phyloP scores from a whole-genome alignment of 2,329 filamentous ascomycete species.

The Claviceps paspali region DNA sequence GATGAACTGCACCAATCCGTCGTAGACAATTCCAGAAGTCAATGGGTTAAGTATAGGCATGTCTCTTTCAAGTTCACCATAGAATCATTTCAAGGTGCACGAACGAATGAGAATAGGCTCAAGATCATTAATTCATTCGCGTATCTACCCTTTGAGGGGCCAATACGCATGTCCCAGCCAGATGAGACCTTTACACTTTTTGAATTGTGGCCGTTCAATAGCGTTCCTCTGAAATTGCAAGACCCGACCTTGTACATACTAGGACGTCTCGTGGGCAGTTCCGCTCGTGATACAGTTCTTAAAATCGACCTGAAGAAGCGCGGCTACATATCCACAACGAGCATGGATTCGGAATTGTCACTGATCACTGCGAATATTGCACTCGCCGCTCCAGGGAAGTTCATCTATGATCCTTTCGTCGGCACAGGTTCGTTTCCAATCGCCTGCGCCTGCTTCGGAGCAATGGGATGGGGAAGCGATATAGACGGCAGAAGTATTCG shows the following conservation, averaged over 20 bases:
- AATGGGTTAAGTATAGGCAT: constrained; percentile 51
- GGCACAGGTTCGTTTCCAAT: constrained; percentile 89
- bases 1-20: constrained; percentile 53
- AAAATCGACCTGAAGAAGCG: constrained; percentile 87
- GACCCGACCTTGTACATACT: constrained; percentile 50
- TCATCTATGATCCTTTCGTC: constrained; percentile 92
- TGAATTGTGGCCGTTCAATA: constrained; percentile 58
- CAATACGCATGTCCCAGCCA: constrained; percentile 59
- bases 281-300: constrained; percentile 50
- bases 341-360: constrained; percentile 90
- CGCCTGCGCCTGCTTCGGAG: constrained; percentile 81
- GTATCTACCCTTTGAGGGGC: constrained; percentile 64
- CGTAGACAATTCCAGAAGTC: constrained; percentile 36
- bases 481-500: constrained; percentile 85
- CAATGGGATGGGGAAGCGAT: constrained; percentile 70
- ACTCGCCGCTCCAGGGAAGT: constrained; percentile 62
- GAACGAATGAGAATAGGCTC: constrained; percentile 46
- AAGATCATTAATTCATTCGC: constrained; percentile 67
- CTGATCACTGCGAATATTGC: constrained; percentile 87
- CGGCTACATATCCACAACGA: constrained; percentile 86
- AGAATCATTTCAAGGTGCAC: constrained; percentile 67
- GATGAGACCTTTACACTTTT: constrained; percentile 66
- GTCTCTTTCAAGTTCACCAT: constrained; percentile 70
- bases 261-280: constrained; percentile 53
- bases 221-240: constrained; percentile 29